Evolutionary conservation across 1,284 basidiomycete genomes (phyloP), one percentile per base, ranked within the genome.

Genomic region (Sphaerobolus stellatus): DNA sequence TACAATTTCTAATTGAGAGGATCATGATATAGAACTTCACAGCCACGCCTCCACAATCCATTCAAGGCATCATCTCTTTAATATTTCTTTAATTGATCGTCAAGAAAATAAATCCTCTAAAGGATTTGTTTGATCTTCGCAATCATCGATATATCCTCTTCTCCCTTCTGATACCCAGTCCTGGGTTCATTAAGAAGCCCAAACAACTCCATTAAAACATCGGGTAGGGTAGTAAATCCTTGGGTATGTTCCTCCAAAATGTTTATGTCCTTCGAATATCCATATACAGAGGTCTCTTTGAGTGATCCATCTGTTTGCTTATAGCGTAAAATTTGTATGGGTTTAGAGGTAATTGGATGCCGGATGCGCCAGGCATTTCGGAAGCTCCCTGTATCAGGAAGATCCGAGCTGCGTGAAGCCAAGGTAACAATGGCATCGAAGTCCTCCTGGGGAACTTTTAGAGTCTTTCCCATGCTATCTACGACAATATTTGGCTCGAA

Each of bases 331-430:
- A 73, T 64, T 34, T 76, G 71, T 36, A 78, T 76, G 29, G 73
- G 71, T 58, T 71, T 71, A 25, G 64, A 63, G 6, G 76, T 78
- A 30, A 56, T 48, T 14, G 48, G 48, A 46, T 63, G 64, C 28
- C 63, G 64, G 31, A 79, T 59, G 18, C 70, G 60, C 77, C 78
- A 79, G 16, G 70, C 70, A 58, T 79, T 77, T 59, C 72, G 62
- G 62, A 75, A 78, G 11, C 51, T 58, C 3, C 68, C 74, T 0
- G 78, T 67, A 8, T 61, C 55, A 4, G 68, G 68, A 5, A 69
- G 49, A 8, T 36, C 62, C 5, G 64, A 62, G 28, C 61, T 56
- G 27, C 66, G 52, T 31, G 61, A 50, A 2, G 72, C 72, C 30
- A 78, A 64, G 3, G 54, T 56, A 1, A 68, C 49, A 34, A 80